phyloP scores from a whole-genome alignment of 1,139 yeast genomes.

The Candida sanyaensis region DNA sequence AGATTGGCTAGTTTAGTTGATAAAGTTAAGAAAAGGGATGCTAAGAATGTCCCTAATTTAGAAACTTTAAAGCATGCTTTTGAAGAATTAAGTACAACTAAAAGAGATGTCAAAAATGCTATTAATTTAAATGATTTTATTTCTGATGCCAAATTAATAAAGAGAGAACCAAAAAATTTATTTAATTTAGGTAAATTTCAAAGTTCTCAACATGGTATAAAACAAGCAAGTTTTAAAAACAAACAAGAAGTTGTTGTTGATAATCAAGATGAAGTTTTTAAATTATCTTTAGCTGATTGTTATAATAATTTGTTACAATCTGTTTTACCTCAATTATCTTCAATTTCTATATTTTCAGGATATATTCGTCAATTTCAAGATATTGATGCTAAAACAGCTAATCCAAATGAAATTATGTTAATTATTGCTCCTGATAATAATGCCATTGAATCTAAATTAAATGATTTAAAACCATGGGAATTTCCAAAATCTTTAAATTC shows the following conservation, averaged over 20 bases:
- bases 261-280: slow-evolving; percentile 6
- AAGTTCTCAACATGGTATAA: slow-evolving; percentile 7
- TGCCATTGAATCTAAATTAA: slow-evolving; percentile 42
- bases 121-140: slow-evolving; percentile 18
- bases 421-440: slow-evolving; percentile 63
- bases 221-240: slow-evolving; percentile 2
- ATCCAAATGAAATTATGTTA: slow-evolving; percentile 36
- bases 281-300: slow-evolving; percentile 14
- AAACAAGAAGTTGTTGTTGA: slow-evolving; percentile 8
- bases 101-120: slow-evolving; percentile 25
- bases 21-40: slow-evolving; percentile 16
- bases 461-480: slow-evolving; percentile 65
- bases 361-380: slow-evolving; percentile 56
- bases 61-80: slow-evolving; percentile 5
- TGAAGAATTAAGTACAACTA: slow-evolving; percentile 4
- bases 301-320: slow-evolving; percentile 27
- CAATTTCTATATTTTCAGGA: slow-evolving; percentile 53
- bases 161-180: slow-evolving; percentile 23
- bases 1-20: slow-evolving; percentile 9
- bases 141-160: slow-evolving; percentile 5
- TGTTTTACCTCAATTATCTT: slow-evolving; percentile 44
- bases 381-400: slow-evolving; percentile 43
- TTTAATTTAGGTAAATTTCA: slow-evolving; percentile 14
- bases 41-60: slow-evolving; percentile 22
- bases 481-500: slow-evolving; percentile 49